Evolutionary conservation across 805 yeast genomes (phyloP).

Genomic region (Myxozyma monticola): DNA sequence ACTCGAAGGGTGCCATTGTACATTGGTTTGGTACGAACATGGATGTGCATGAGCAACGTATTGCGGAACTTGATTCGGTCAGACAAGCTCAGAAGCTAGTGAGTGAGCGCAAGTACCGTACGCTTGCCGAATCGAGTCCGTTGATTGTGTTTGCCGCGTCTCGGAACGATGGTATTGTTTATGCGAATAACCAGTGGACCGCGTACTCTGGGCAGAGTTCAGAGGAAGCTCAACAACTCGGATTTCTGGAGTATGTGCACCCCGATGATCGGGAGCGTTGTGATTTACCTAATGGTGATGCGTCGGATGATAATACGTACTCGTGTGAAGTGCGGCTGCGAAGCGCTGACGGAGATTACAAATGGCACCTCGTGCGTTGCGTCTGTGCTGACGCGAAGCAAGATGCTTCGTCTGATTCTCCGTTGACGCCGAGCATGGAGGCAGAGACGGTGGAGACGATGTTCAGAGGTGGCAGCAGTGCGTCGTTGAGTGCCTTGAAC

Average conservation of each 20-base stretch:
- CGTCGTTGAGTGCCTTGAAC: not conserved
- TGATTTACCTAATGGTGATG: conserved; percentile 23
- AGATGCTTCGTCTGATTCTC: not conserved
- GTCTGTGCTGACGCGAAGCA: conserved; percentile 25
- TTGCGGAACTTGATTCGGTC: conserved; percentile 37
- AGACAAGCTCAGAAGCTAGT: conserved; percentile 36
- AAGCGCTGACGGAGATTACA: conserved; percentile 33
- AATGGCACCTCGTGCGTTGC: conserved; percentile 38
- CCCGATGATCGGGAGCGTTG: conserved; percentile 38
- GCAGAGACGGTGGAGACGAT: not conserved
- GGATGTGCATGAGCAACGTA: conserved; percentile 39
- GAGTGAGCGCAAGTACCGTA: conserved; percentile 37
- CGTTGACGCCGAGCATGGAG: not conserved
- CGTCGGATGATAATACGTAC: conserved; percentile 10
- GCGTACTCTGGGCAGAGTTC: conserved; percentile 36
- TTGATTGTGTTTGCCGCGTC: conserved; percentile 38
- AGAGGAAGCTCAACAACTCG: conserved; percentile 34
- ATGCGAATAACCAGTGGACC: conserved; percentile 39
- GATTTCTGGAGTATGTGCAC: conserved; percentile 36
- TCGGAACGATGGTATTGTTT: conserved; percentile 34
- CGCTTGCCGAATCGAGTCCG: conserved; percentile 39
- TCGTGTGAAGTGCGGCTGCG: conserved; percentile 35
- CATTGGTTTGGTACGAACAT: conserved; percentile 40
- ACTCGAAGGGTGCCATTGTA: conserved; percentile 35
- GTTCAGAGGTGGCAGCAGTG: not conserved